Conservation (phyloP, 805 yeast genomes). For the Spathaspora girioi region DNA sequence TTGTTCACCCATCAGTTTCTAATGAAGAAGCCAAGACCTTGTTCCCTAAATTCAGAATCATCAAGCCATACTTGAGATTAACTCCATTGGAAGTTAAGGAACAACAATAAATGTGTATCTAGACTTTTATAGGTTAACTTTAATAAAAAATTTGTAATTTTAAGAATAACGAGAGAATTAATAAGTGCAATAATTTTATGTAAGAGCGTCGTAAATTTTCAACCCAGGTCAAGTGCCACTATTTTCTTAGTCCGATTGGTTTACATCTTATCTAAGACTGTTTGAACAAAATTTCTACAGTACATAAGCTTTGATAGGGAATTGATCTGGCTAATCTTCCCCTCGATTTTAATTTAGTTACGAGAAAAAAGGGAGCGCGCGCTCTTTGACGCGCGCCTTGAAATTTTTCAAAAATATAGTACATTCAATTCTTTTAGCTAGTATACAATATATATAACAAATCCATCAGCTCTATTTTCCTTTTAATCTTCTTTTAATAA, state of each 20-base stretch:
- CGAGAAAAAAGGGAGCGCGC: neutral
- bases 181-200: too few relatives aligned
- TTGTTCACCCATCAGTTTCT: conserved; percentile 81
- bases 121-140: neutral
- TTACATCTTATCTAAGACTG: too few relatives aligned
- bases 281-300: too few relatives aligned
- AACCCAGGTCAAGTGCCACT: too few relatives aligned
- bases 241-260: too few relatives aligned
- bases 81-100: conserved; percentile 39
- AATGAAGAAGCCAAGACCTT: conserved; percentile 61
- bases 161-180: too few relatives aligned
- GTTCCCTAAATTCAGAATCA: conserved; percentile 80
- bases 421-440: neutral
- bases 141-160: too few relatives aligned
- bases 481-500: neutral
- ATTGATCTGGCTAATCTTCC: neutral
- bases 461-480: neutral
- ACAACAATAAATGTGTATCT: conserved; percentile 4
- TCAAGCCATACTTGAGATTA: conserved; percentile 86
- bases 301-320: too few relatives aligned
- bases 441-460: neutral
- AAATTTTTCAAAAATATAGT: neutral
- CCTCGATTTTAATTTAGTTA: neutral
- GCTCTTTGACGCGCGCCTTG: neutral
- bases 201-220: too few relatives aligned